These are phyloP conservation scores for Saxophila tyrrhenica DNA, from an alignment of 495 filamentous ascomycete genomes.

Conservation along the genomic window DNA sequence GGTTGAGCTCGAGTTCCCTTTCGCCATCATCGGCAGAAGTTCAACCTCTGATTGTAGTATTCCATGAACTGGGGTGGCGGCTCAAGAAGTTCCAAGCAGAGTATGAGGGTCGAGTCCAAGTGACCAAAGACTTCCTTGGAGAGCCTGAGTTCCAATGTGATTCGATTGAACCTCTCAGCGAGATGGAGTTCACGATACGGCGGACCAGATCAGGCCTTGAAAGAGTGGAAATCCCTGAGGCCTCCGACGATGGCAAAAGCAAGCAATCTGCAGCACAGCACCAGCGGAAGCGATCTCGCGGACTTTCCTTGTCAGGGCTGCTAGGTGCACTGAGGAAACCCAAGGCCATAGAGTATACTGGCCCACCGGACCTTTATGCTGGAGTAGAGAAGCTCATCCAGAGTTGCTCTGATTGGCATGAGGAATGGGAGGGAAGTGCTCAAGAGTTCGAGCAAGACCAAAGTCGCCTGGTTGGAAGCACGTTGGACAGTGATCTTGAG, in stretches of 20 bases:
- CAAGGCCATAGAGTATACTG: neutral
- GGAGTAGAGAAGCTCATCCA: neutral
- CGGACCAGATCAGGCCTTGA: too few species aligned
- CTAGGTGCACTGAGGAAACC: neutral
- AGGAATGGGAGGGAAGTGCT: neutral
- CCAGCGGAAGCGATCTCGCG: neutral
- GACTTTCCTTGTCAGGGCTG: neutral
- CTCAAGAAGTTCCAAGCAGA: too few species aligned
- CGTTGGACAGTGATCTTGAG: neutral
- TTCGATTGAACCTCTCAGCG: too few species aligned
- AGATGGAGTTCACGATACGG: too few species aligned
- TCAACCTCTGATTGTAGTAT: neutral
- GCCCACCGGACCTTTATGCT: neutral
- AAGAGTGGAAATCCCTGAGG: too few species aligned
- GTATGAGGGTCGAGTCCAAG: too few species aligned
- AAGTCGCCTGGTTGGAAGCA: neutral
- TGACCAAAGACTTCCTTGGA: too few species aligned
- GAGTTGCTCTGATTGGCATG: neutral
- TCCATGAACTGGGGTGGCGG: neutral
- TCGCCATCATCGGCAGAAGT: neutral
- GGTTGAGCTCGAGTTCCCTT: neutral
- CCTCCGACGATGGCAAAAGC: too few species aligned
- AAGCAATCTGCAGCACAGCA: too few species aligned
- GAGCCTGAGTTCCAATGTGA: too few species aligned
- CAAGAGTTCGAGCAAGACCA: neutral